phyloP scores from a whole-genome alignment of 306 rosid genomes.

The Malus sieversii region DNA sequence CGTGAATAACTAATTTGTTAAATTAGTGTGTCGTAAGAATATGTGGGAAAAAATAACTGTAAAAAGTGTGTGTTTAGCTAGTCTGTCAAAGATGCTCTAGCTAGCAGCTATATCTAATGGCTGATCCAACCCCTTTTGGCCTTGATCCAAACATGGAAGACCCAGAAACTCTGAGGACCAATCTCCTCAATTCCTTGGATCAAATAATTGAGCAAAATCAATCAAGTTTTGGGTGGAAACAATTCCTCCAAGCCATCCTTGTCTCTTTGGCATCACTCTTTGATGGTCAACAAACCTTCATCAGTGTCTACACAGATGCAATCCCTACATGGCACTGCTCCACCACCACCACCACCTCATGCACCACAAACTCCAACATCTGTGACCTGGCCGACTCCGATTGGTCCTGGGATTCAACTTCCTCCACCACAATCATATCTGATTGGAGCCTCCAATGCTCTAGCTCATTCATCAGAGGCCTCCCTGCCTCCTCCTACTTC shows the following conservation, averaged over 20 bases:
- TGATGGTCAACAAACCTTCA: conserved; percentile 43
- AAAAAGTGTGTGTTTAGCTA: neutral
- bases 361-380: conserved; percentile 21
- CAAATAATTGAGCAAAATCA: conserved; percentile 4
- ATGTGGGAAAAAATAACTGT: too few relatives aligned
- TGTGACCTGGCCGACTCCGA: conserved; percentile 27
- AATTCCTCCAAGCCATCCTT: conserved; percentile 19
- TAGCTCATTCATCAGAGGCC: conserved; percentile 11
- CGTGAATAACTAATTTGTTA: too few relatives aligned
- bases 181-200: neutral
- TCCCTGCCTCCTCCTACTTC: conserved; percentile 3
- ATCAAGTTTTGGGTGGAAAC: conserved; percentile 8
- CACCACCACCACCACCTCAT: neutral
- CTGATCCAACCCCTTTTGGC: neutral
- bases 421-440: conserved; percentile 30
- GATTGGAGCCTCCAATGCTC: conserved; percentile 36
- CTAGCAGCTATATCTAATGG: neutral
- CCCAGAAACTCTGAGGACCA: neutral
- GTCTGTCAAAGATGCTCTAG: neutral
- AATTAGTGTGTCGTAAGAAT: neutral
- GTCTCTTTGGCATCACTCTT: conserved; percentile 26
- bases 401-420: conserved; percentile 31
- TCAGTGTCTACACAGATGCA: conserved; percentile 31
- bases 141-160: neutral
- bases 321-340: conserved; percentile 44